Base-by-base conservation (phyloP, 1,139 yeast species). In the Saccharomyces uvarum region DNA sequence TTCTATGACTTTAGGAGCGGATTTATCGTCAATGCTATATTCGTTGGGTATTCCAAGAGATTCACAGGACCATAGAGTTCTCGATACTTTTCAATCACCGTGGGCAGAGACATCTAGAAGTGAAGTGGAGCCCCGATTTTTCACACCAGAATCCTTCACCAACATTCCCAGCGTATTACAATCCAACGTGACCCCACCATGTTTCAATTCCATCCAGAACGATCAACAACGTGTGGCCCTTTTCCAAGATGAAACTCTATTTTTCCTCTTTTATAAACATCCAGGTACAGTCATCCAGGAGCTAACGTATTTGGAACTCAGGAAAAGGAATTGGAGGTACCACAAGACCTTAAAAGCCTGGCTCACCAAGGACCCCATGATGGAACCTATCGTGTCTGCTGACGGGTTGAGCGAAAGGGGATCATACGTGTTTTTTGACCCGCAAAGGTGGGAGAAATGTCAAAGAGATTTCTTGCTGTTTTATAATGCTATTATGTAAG, bases 291-390 rank as follows among this genome's bases (percentile, higher is more conserved):
- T 90, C 4, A 76, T 93, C 70, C 99, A 95, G 70, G 99, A 95
- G 70, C 80, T 89, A 56, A 95, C 96, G 2, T 96, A 98, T 1
- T 78, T 93, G 56, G 99, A 93, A 70, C 79, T 95, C 64, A 84
- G 83, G 65, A 84, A 84, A 57, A 79, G 99, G 63, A 93, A 91
- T 72, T 95, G 99, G 99, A 80, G 99, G 61, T 95, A 88, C 67
- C 99, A 95, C 72, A 93, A 91, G 72, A 96, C 89, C 59, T 80
- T 93, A 56, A 95, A 91, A 72, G 90, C 95, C 51, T 95, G 99
- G 99, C 75, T 95, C 57, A 93, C 99, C 14, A 95, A 93, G 71
- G 97, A 91, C 66, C 88, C 96, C 46, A 81, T 83, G 64, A 84
- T 86, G 59, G 98, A 93, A 69, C 97, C 98, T 0, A 81, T 88